Evolutionary conservation across 139 green algal genomes (phyloP), one percentile per base, ranked within the genome.

Genomic region (Picochlorum sp.): DNA sequence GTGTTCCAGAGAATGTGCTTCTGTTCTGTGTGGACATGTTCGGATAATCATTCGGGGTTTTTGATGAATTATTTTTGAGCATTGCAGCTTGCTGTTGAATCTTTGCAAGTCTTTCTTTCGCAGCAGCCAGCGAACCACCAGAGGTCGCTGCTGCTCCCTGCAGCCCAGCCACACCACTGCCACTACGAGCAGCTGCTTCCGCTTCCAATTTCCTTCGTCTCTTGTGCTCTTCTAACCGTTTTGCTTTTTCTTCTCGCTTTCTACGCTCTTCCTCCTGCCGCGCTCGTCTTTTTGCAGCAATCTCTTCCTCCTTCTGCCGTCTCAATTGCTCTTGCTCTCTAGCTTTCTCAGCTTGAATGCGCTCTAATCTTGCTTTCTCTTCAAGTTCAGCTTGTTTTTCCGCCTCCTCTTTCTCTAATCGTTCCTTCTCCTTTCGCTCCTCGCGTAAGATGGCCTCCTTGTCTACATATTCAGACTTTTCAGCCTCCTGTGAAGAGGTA

Each of bases 381-480:
- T 79, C 68, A 38, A 68, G 62, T 14, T 85, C 74, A 41, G 83
- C 68, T 41, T 70, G 70, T 50, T 79, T 65, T 68, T 71, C 79
- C 26, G 70, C 72, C 6, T 41, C 6, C 8, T 15, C 65, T 60
- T 56, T 83, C 68, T 8, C 58, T 68, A 15, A 54, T 62, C 24
- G 52, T 52, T 32, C 64, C 77, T 5, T 81, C 81, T 65, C 90
- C 78, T 41, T 74, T 73, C 3, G 65, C 54, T 41, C 34, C 34
- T 34, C 77, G 77, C 26, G 79, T 83, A 4, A 76, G 78, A 21
- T 81, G 58, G 1, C 85, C 86, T 6, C 67, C 74, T 61, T 90
- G 1, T 41, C 83, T 47, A 92, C 68, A 2, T 85, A 81, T 61
- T 83, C 83, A 44, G 92, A 75, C 79, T 91, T 77, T 41, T 70